These are phyloP conservation scores for Hebeloma cylindrosporum DNA, from an alignment of 768 basidiomycete genomes.

Conservation along the genomic window DNA sequence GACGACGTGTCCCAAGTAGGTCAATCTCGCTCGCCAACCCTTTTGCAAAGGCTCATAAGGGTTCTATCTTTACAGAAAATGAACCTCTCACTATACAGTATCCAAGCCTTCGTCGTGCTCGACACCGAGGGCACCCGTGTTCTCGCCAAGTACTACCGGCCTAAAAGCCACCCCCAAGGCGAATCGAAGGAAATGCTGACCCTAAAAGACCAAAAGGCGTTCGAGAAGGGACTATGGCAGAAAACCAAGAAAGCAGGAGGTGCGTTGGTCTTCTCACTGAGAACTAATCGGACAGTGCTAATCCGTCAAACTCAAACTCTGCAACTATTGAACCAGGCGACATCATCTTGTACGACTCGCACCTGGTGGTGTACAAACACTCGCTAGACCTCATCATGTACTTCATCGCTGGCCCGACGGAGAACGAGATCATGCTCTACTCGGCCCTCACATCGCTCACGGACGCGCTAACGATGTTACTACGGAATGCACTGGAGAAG, in stretches of 20 bases:
- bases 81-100: slow-evolving; percentile 88
- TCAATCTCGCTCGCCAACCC: not conserved
- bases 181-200: slow-evolving; percentile 63
- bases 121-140: slow-evolving; percentile 96
- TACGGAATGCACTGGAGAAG: slow-evolving; percentile 94
- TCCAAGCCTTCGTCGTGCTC: slow-evolving; percentile 86
- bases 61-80: slow-evolving; percentile 28
- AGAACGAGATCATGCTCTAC: slow-evolving; percentile 96
- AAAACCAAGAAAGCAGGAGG: slow-evolving; percentile 95
- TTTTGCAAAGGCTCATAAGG: not conserved
- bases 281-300: not conserved
- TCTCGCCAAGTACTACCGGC: slow-evolving; percentile 91
- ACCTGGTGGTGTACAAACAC: slow-evolving; percentile 91
- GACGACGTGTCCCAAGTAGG: slow-evolving; percentile 23
- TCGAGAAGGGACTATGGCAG: slow-evolving; percentile 93
- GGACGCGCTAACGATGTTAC: slow-evolving; percentile 82
- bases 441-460: slow-evolving; percentile 80
- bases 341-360: slow-evolving; percentile 87
- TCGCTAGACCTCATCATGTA: slow-evolving; percentile 96
- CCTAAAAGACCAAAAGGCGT: slow-evolving; percentile 90
- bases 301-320: not conserved
- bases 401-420: slow-evolving; percentile 80
- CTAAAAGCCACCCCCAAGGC: slow-evolving; percentile 63
- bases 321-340: slow-evolving; percentile 57
- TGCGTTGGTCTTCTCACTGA: slow-evolving; percentile 34